These are phyloP conservation scores for Suillus weaverae DNA, from an alignment of 768 basidiomycete species.

Conservation along the genomic window DNA sequence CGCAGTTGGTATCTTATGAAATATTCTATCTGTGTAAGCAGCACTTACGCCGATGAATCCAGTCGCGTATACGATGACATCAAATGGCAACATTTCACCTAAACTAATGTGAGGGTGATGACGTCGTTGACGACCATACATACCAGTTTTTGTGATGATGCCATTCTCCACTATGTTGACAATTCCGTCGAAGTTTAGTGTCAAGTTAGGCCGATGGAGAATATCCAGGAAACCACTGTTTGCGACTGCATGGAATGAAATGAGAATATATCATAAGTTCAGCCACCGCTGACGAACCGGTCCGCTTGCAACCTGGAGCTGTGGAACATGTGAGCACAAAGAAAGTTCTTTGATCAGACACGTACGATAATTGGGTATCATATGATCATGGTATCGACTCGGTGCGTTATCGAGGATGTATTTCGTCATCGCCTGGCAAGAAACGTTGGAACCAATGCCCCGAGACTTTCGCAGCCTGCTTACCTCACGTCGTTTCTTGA, in stretches of 20 bases:
- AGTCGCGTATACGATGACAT: slow-evolving; percentile 35
- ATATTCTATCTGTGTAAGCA: background rate
- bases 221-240: slow-evolving; percentile 28
- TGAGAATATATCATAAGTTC: background rate
- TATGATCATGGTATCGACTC: slow-evolving; percentile 42
- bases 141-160: slow-evolving; percentile 27
- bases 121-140: background rate
- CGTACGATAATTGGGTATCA: slow-evolving; percentile 57
- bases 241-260: slow-evolving; percentile 18
- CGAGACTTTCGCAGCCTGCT: background rate
- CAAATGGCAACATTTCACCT: slow-evolving; percentile 31
- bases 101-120: background rate
- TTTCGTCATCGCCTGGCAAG: slow-evolving; percentile 36
- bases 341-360: slow-evolving; percentile 2
- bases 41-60: slow-evolving; percentile 31
- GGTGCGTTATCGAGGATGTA: slow-evolving; percentile 54
- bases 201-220: slow-evolving; percentile 23
- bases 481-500: slow-evolving; percentile 18
- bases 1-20: background rate
- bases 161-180: slow-evolving; percentile 18
- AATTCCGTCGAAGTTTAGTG: slow-evolving; percentile 27
- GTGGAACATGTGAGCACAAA: background rate
- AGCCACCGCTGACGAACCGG: slow-evolving; percentile 11
- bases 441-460: background rate
- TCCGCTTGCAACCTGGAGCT: slow-evolving; percentile 66